Evolutionary conservation across 306 rosid genomes (phyloP), one percentile per base, ranked within the genome.

Genomic region (Medicago arabica): DNA sequence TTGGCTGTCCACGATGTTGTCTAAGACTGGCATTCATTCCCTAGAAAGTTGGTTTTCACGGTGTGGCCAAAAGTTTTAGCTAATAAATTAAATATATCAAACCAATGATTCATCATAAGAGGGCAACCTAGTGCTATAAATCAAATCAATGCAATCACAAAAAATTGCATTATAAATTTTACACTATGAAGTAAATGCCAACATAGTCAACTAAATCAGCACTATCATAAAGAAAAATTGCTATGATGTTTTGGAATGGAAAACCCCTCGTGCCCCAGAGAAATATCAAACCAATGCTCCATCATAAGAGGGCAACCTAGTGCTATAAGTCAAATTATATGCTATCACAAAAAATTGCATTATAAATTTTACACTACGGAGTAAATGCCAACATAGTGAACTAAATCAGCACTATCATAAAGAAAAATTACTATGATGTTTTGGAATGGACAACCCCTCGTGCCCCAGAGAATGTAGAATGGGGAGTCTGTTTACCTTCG

Each of bases 401-500:
- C 36, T 40, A 66, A 66, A 78, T 34, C 21, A 76, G 19, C 55
- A 55, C 47, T 66, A 12, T 8, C 44, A 58, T 14, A 46, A 23
- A 11, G 16, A 28, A 28, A 28, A 28, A 28, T 28, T 28, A 28
- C 31, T 28, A 28, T 28, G 31, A 28, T 28, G 31, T 28, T 28
- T 28, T 28, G 31, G 31, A 28, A 28, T 28, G 31, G 71, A 59
- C 28, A 74, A 78, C 59, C 55, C 43, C 10, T n/a, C 34, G 19
- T n/a, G 53, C 51, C 64, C 47, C 43, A 57, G 39, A 59, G 51
- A 34, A 62, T 51, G 62, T 25, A 66, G 44, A 80, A 31, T 62
- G 59, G 76, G 51, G 74, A 76, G 55, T 67, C 76, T 81, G 71
- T 25, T 81, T 79, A 96, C 99, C 99, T 96, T 96, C 7, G 94